These are phyloP conservation scores for Nannizziopsis arthrosporioides DNA, from an alignment of 2,329 filamentous ascomycete species.

Conservation along the genomic window DNA sequence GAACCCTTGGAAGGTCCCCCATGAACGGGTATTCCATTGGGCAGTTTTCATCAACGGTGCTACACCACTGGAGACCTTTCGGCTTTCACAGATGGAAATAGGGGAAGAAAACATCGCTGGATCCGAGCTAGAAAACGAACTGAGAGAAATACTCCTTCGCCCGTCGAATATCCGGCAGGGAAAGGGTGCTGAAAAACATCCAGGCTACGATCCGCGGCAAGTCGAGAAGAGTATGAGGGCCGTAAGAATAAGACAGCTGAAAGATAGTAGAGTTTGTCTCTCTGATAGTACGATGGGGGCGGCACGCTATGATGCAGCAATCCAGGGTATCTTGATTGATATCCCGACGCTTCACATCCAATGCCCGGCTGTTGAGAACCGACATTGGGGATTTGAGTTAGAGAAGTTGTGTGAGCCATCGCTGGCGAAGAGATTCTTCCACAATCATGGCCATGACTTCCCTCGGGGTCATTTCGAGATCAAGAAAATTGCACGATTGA, in stretches of 20 bases:
- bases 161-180: constrained; percentile 15
- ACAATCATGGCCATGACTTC: constrained; percentile 16
- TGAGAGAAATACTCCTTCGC: constrained; percentile 13
- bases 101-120: constrained; percentile 11
- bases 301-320: constrained; percentile 7
- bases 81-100: constrained; percentile 10
- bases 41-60: constrained; percentile 16
- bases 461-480: constrained; percentile 14
- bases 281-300: constrained; percentile 13
- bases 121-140: constrained; percentile 13
- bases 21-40: constrained; percentile 16
- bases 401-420: constrained; percentile 14
- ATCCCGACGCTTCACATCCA: constrained; percentile 16
- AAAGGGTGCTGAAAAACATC: constrained; percentile 12
- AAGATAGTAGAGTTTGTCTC: constrained; percentile 10
- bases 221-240: constrained; percentile 12
- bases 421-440: constrained; percentile 12
- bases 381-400: constrained; percentile 12
- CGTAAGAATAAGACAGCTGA: constrained; percentile 12
- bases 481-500: constrained; percentile 14
- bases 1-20: constrained; percentile 15
- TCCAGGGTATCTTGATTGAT: constrained; percentile 13
- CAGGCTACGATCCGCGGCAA: constrained; percentile 14
- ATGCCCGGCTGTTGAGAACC: constrained; percentile 11
- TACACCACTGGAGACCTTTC: constrained; percentile 16